Conservation (phyloP, 345 rosid species). For the Eucalyptus camaldulensis region DNA sequence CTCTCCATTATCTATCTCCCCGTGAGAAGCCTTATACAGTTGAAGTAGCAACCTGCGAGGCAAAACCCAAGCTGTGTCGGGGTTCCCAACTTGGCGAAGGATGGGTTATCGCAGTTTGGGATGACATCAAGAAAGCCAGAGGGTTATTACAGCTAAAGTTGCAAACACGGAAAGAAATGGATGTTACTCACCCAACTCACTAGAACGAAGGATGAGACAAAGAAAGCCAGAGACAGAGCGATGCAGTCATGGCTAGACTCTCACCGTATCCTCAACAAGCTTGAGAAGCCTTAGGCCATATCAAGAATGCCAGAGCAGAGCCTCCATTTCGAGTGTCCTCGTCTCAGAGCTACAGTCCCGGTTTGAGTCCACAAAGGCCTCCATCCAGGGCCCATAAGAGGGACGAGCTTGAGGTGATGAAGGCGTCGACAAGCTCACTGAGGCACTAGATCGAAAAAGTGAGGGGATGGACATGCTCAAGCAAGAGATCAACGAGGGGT, state of each 20-base stretch:
- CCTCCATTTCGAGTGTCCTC: conserved; percentile 7
- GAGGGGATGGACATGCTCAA: conserved; percentile 10
- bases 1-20: too few species aligned
- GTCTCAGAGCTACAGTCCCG: conserved; percentile 20
- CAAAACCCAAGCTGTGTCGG: too few species aligned
- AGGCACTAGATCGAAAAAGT: background rate
- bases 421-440: conserved; percentile 1
- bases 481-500: conserved; percentile 5
- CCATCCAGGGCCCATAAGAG: conserved; percentile 3
- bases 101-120: too few species aligned
- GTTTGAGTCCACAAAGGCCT: conserved; percentile 3
- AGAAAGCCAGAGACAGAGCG: conserved; percentile 21
- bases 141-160: too few species aligned
- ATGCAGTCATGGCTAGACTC: conserved; percentile 47
- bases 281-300: conserved; percentile 26
- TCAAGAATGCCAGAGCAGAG: conserved; percentile 6
- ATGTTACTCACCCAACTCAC: conserved; percentile 1
- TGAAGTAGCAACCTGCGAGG: too few species aligned
- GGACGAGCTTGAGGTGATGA: conserved; percentile 11
- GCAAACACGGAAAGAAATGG: too few species aligned
- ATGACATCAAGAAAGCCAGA: too few species aligned
- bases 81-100: too few species aligned
- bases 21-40: too few species aligned
- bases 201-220: conserved; percentile 12
- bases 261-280: conserved; percentile 38